Evolutionary conservation across 129 eudicot genomes (phyloP).

Genomic region (Escallonia herrerae): DNA sequence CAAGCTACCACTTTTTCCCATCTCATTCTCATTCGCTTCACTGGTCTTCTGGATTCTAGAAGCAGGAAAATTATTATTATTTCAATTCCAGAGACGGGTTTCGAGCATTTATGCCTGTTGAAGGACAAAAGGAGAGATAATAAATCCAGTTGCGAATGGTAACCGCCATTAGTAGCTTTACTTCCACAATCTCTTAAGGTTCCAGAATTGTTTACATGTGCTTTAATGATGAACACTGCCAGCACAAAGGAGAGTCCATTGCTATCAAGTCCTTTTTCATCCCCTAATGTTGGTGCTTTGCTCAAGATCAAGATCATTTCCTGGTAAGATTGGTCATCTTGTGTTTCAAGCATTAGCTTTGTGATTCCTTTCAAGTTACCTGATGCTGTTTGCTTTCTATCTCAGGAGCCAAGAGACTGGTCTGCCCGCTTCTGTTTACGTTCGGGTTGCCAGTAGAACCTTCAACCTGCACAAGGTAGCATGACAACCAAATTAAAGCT

Average conservation of each 20-base stretch:
- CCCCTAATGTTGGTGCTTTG: conserved; percentile 80
- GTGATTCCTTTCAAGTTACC: conserved; percentile 11
- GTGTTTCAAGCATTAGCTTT: conserved; percentile 1
- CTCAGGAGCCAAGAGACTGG: conserved; percentile 94
- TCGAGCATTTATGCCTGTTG: conserved; percentile 34
- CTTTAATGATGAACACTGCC: conserved; percentile 26
- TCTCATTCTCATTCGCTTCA: conserved; percentile 15
- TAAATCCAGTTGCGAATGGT: conserved; percentile 26
- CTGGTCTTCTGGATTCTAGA: conserved; percentile 42
- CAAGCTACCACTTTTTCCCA: not conserved
- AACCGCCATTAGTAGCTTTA: conserved; percentile 14
- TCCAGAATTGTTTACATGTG: conserved; percentile 9
- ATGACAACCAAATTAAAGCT: not conserved
- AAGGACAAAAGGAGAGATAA: conserved; percentile 25
- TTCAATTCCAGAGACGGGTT: conserved; percentile 30
- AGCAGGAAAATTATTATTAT: conserved; percentile 19
- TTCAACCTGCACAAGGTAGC: conserved; percentile 84
- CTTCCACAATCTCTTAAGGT: conserved; percentile 9
- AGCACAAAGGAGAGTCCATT: conserved; percentile 21
- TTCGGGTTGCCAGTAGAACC: conserved; percentile 51
- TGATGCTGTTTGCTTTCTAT: not conserved
- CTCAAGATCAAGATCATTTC: conserved; percentile 91
- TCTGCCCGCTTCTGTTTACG: conserved; percentile 63
- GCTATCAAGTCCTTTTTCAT: conserved; percentile 66
- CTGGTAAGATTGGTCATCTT: conserved; percentile 34